Evolutionary conservation across 306 rosid species (phyloP).

Genomic region (Lathyrus tuberosus): DNA sequence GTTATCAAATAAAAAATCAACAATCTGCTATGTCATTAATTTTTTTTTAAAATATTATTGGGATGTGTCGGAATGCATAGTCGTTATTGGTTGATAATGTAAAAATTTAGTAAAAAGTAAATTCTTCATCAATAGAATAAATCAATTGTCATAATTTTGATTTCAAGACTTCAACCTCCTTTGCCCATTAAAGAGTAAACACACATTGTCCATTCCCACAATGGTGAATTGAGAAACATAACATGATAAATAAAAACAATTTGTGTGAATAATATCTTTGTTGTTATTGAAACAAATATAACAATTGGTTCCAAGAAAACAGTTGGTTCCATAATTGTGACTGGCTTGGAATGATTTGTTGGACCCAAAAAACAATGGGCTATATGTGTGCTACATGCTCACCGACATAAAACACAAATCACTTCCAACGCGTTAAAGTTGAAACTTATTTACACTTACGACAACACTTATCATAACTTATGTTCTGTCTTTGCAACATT

Average conservation of each 20-base stretch:
- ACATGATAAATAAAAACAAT: not conserved
- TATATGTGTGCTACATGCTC: conserved; percentile 26
- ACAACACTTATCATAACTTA: not conserved
- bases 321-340: conserved; percentile 9
- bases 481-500: too few relatives aligned
- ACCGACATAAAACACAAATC: conserved; percentile 38
- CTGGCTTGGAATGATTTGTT: not conserved
- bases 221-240: too few relatives aligned
- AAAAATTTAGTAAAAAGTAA: too few relatives aligned
- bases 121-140: too few relatives aligned
- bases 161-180: not conserved
- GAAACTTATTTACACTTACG: conserved; percentile 7
- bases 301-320: not conserved
- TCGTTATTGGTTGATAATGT: too few relatives aligned
- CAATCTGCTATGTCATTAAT: too few relatives aligned
- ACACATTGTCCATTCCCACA: not conserved
- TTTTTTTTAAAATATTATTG: too few relatives aligned
- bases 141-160: not conserved
- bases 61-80: too few relatives aligned
- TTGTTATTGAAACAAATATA: not conserved
- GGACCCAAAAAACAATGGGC: conserved; percentile 12
- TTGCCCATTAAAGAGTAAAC: not conserved
- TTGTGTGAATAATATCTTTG: not conserved
- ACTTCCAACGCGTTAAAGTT: conserved; percentile 29
- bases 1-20: too few relatives aligned